Evolutionary conservation across 1,284 basidiomycete species (phyloP), one percentile per base, ranked within the genome.

Genomic region (Hemileia vastatrix): DNA sequence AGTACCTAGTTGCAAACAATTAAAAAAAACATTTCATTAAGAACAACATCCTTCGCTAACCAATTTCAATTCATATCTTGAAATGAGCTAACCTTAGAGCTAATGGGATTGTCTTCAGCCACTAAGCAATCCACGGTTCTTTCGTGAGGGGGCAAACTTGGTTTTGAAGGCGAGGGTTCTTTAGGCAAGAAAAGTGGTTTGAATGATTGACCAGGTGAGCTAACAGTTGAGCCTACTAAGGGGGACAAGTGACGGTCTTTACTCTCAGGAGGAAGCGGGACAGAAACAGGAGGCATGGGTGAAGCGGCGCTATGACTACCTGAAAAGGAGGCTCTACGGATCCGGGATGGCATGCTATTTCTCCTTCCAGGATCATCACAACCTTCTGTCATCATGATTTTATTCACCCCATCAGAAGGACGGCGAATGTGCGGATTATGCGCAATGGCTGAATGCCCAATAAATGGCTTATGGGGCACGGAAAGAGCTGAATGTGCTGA

Each of bases 51-150:
- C 44, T 18, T 47, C 44, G 23, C 18, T 47, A 5, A 47, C 44
- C 3, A 66, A 73, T 70, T 6, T 66, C 65, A n/a, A 67, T 60
- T 40, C 68, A 68, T 43, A 72, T 51, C 31, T 36, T 50, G n/a
- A 45, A 18, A 13, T 47, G 31, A 15, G 43, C 32, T 5, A 15
- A 24, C 32, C 92, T 94, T 58, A 87, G 89, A 0, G 90, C 92
- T 70, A 93, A 72, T 95, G 0, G 94, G 94, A 73, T 98, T 98
- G 73, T 97, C 92, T 75, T 98, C 95, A 0, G 93, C 95, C 51
- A 99, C 82, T 36, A 99, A 78, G 71, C 91, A 93, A 19, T 89
- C 92, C 57, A 97, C 85, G 18, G 86, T 72, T 33, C 72, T 57
- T 31, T 57, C 53, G 27, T 59, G 59, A n/a, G 57, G 8, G 6